phyloP scores from a whole-genome alignment of 2,329 filamentous ascomycete genomes.

The Geoglossum cookeanum region DNA sequence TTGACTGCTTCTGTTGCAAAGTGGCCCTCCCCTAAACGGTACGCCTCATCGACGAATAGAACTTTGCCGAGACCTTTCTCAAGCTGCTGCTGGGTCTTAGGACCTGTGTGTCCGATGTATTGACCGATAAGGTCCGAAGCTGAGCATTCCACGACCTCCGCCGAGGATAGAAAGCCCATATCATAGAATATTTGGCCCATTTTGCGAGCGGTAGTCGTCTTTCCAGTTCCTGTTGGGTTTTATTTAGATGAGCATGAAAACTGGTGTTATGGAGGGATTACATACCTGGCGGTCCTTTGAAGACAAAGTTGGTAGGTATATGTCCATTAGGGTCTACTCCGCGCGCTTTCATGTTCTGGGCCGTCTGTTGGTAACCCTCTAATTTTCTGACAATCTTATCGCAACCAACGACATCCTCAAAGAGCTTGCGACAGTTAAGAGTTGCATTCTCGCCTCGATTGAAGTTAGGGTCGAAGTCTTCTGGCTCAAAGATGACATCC shows the following conservation, averaged over 20 bases:
- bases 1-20: conserved; percentile 39
- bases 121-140: conserved; percentile 49
- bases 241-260: not conserved
- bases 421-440: conserved; percentile 33
- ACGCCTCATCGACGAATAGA: conserved; percentile 55
- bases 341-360: conserved; percentile 29
- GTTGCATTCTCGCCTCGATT: conserved; percentile 29
- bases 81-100: conserved; percentile 40
- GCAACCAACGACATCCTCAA: conserved; percentile 38
- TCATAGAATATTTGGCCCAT: conserved; percentile 63
- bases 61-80: conserved; percentile 46
- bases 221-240: conserved; percentile 37
- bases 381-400: conserved; percentile 35
- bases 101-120: conserved; percentile 50
- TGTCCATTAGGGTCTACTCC: conserved; percentile 36
- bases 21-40: conserved; percentile 36
- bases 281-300: conserved; percentile 40
- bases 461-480: conserved; percentile 41
- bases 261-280: not conserved
- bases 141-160: conserved; percentile 45
- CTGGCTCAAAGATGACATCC: conserved; percentile 21
- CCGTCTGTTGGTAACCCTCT: conserved; percentile 33
- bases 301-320: conserved; percentile 50
- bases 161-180: conserved; percentile 43
- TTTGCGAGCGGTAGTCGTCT: conserved; percentile 52